Evolutionary conservation across 257 asterid genomes (phyloP), one percentile per base, ranked within the genome.

Genomic region (Agastache rugosa): DNA sequence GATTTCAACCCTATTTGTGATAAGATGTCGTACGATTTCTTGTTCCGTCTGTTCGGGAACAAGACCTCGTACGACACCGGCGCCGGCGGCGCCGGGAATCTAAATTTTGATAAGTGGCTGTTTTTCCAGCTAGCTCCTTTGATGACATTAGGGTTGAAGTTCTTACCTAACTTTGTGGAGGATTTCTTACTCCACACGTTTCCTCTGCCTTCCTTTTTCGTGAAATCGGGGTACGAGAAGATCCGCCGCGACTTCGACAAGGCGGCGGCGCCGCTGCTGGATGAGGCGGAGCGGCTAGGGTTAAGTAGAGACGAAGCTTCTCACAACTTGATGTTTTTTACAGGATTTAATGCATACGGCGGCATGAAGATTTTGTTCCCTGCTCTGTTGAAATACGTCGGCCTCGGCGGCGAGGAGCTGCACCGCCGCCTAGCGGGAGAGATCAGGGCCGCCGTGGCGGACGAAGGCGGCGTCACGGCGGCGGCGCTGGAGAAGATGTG

Each of bases 401-500:
- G 84, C 15, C n/a, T 62, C 0, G 76, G 56, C 5, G 87, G 87
- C 6, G 71, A 41, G n/a, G 67, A 25, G 10, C 47, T 83, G 17
- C 87, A 83, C 71, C 37, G 53, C 19, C 80, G 70, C 14, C 71
- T 83, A 0, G 76, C 64, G 0, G 37, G 4, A 0, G 84, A 83
- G 42, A 77, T 79, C 58, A 34, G 84, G 16, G 12, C 63, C 0
- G 75, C 16, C 5, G 82, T 79, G 5, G 35, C 44, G 27, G 77
- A 73, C 6, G 84, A 77, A 7, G 87, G 87, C 14, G 87, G 87
- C 5, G 83, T 51, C 10, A 55, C 63, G 39, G 0, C 51, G n/a
- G 73, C 82, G 6, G 83, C 85, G 0, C 1, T 89, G 58, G 73
- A 85, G 0, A 83, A 56, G 35, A 85, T 89, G 93, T 44, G 17